phyloP scores from a whole-genome alignment of 1,139 yeast genomes.

The Wickerhamomyces sp. region DNA sequence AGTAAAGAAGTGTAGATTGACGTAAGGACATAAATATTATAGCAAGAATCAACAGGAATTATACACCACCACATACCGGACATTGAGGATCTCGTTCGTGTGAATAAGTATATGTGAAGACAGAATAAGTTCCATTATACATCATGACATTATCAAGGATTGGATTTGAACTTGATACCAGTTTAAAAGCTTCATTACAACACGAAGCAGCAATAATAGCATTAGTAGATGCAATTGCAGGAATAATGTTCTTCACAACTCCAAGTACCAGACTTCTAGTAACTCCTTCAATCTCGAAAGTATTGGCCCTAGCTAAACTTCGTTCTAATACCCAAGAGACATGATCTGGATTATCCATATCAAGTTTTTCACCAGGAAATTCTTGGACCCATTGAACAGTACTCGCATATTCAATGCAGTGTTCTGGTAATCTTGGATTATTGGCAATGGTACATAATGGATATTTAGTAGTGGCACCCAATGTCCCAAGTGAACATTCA shows the following conservation, averaged over 20 bases:
- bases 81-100: constrained; percentile 59
- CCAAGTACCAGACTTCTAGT: constrained; percentile 73
- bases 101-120: constrained; percentile 67
- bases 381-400: constrained; percentile 67
- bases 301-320: constrained; percentile 55
- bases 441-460: constrained; percentile 95
- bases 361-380: constrained; percentile 45
- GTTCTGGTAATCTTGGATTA: constrained; percentile 91
- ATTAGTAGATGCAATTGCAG: constrained; percentile 92
- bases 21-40: too few relatives aligned
- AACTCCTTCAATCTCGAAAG: constrained; percentile 66
- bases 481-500: constrained; percentile 82
- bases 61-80: constrained; percentile 62
- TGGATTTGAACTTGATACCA: constrained; percentile 66
- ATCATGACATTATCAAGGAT: constrained; percentile 76
- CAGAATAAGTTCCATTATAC: constrained; percentile 77
- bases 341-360: constrained; percentile 67
- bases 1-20: too few relatives aligned
- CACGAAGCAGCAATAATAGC: constrained; percentile 91
- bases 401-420: constrained; percentile 90
- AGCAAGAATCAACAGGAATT: too few relatives aligned
- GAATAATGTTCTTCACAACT: constrained; percentile 86
- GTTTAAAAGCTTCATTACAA: constrained; percentile 81
- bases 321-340: constrained; percentile 58
- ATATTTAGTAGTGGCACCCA: constrained; percentile 64